Percentiles rank a stretch among this genome's conserved stretches.
Conservation (phyloP, 2,329 filamentous ascomycete genomes). For the Pseudofabraea citricarpa region DNA sequence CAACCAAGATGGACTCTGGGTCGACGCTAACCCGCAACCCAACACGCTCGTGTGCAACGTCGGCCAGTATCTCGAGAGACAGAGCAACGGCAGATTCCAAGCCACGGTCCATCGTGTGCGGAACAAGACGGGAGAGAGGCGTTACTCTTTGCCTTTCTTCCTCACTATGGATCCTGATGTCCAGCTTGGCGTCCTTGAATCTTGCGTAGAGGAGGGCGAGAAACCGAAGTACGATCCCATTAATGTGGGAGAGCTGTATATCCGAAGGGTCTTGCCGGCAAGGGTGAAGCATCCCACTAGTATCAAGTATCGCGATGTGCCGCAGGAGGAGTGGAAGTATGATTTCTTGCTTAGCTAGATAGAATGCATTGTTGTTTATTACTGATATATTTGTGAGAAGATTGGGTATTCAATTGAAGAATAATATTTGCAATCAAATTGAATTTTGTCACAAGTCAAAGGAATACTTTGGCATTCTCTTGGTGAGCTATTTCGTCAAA, state of each 20-base stretch:
- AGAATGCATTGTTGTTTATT: too few species aligned
- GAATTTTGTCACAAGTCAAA: too few species aligned
- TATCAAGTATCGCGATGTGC: slow-evolving; percentile 30
- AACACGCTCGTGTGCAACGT: slow-evolving; percentile 39
- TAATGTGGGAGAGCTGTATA: slow-evolving; percentile 30
- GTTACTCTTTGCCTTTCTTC: slow-evolving; percentile 39
- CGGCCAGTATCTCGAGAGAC: slow-evolving; percentile 36
- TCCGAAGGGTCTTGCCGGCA: slow-evolving; percentile 28
- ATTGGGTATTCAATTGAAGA: too few species aligned
- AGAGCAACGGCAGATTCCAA: slow-evolving; percentile 35
- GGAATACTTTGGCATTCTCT: too few species aligned
- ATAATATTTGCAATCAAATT: too few species aligned
- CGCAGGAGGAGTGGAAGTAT: slow-evolving; percentile 29
- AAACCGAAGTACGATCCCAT: slow-evolving; percentile 19
- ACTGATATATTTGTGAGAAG: too few species aligned
- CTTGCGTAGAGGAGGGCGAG: slow-evolving; percentile 16
- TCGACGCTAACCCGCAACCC: slow-evolving; percentile 34
- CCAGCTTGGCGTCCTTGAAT: slow-evolving; percentile 8
- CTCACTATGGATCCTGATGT: slow-evolving; percentile 25
- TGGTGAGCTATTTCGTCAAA: too few species aligned
- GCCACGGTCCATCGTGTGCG: slow-evolving; percentile 39
- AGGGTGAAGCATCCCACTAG: slow-evolving; percentile 32
- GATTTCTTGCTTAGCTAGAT: slow-evolving; percentile 18
- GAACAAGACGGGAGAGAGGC: slow-evolving; percentile 9
- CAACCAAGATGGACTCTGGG: slow-evolving; percentile 35